Percentiles rank a stretch among this genome's conserved stretches.
Conservation (phyloP, 2,329 filamentous ascomycete genomes). For the Fusarium piperis region DNA sequence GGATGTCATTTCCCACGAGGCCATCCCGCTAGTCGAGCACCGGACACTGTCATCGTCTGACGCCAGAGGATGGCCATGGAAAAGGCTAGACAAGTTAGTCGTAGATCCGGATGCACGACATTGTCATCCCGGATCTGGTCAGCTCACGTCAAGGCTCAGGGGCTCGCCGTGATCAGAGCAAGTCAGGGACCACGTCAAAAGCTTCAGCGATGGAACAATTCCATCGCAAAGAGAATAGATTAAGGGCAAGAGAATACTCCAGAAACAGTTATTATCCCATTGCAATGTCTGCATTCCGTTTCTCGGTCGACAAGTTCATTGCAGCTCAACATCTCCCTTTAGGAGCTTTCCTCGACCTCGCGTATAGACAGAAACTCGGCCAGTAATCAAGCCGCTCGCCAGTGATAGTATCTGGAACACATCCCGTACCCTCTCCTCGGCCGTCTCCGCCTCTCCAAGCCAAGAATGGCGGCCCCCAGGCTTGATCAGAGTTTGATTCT, state of each 20-base stretch:
- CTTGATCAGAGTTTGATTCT: not conserved
- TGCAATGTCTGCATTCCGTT: not conserved
- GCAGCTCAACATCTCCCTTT: not conserved
- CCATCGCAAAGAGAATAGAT: not conserved
- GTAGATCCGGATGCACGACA: conserved; percentile 30
- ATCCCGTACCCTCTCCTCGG: not conserved
- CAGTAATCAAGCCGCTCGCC: not conserved
- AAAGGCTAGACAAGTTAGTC: conserved; percentile 14
- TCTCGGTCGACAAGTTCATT: not conserved
- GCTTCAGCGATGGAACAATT: not conserved
- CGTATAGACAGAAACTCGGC: not conserved
- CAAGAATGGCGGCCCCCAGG: not conserved
- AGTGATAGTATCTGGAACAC: not conserved
- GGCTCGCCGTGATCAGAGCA: not conserved
- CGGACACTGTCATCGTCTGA: not conserved
- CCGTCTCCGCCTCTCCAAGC: not conserved
- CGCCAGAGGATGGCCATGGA: conserved; percentile 18
- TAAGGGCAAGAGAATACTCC: not conserved
- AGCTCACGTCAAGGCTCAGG: not conserved
- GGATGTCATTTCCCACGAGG: not conserved
- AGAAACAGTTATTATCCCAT: not conserved
- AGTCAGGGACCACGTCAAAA: not conserved
- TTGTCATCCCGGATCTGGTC: conserved; percentile 23
- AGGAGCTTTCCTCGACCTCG: not conserved
- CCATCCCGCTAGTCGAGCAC: not conserved